phyloP scores from a whole-genome alignment of 2,329 filamentous ascomycete species.

The Trichoderma sp. region DNA sequence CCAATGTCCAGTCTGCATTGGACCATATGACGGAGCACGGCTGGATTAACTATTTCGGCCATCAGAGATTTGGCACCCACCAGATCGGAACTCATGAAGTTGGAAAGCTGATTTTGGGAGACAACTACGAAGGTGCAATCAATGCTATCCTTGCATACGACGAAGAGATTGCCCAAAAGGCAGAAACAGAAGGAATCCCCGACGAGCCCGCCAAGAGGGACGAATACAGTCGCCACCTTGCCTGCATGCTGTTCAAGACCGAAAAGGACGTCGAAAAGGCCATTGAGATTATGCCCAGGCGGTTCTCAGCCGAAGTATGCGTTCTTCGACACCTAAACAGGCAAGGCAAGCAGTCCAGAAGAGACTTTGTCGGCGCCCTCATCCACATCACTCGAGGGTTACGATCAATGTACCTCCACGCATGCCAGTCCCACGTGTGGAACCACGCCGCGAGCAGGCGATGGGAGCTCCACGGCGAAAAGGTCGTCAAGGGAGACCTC shows the following conservation, averaged over 20 bases:
- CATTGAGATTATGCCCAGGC: slow-evolving; percentile 69
- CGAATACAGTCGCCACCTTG: slow-evolving; percentile 75
- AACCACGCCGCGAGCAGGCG: slow-evolving; percentile 81
- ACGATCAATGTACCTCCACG: slow-evolving; percentile 93
- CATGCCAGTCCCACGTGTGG: slow-evolving; percentile 95
- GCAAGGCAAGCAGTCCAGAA: slow-evolving; percentile 46
- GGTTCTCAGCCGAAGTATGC: slow-evolving; percentile 77
- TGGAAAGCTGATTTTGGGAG: slow-evolving; percentile 80
- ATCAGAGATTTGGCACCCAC: slow-evolving; percentile 95
- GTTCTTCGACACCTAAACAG: slow-evolving; percentile 76
- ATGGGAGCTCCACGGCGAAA: slow-evolving; percentile 71
- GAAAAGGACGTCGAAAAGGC: slow-evolving; percentile 61
- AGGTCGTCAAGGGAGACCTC: slow-evolving; percentile 82
- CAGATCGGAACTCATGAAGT: slow-evolving; percentile 81
- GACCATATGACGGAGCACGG: slow-evolving; percentile 70
- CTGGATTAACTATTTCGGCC: slow-evolving; percentile 96
- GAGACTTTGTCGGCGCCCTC: slow-evolving; percentile 80
- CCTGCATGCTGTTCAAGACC: slow-evolving; percentile 72
- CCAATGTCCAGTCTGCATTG: slow-evolving; percentile 58
- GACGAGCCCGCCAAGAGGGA: slow-evolving; percentile 64
- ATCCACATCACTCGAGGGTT: slow-evolving; percentile 78
- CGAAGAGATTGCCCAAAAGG: slow-evolving; percentile 55
- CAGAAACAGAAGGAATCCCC: slow-evolving; percentile 40
- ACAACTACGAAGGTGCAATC: slow-evolving; percentile 78
- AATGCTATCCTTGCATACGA: slow-evolving; percentile 75